These are phyloP conservation scores for Antarctomyces pellizariae DNA, from an alignment of 495 filamentous ascomycete genomes.

Conservation along the genomic window DNA sequence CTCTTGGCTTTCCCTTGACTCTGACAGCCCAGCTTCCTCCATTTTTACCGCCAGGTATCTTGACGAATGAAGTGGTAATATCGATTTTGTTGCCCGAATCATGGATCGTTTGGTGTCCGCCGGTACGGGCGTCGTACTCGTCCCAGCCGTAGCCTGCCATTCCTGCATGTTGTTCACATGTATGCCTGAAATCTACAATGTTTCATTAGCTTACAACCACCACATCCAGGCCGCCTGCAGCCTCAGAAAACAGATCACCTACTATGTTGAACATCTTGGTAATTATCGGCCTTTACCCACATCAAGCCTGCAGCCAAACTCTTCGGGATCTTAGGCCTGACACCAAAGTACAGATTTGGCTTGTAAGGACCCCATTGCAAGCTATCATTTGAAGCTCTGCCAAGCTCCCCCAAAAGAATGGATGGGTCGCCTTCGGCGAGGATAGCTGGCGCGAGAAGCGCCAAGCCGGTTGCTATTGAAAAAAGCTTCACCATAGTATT, in stretches of 20 bases:
- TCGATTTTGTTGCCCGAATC: slow-evolving; percentile 74
- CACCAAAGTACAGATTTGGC: slow-evolving; percentile 88
- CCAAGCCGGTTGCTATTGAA: no score
- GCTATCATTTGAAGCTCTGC: slow-evolving; percentile 49
- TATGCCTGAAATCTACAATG: slow-evolving; percentile 58
- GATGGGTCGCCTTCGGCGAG: slow-evolving; percentile 11
- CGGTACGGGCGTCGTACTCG: slow-evolving; percentile 69
- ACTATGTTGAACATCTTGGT: slow-evolving; percentile 56
- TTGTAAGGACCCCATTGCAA: slow-evolving; percentile 93
- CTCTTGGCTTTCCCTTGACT: slow-evolving; percentile 53
- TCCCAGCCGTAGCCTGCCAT: slow-evolving; percentile 98
- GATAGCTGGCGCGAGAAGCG: no score
- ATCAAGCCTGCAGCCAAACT: slow-evolving; percentile 66
- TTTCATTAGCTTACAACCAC: slow-evolving; percentile 4
- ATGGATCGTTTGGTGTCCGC: slow-evolving; percentile 73
- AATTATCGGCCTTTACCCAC: slow-evolving; percentile 78
- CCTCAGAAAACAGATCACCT: slow-evolving; percentile 16
- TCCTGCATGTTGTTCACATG: slow-evolving; percentile 84
- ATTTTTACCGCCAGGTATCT: slow-evolving; percentile 67
- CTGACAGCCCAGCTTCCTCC: slow-evolving; percentile 83
- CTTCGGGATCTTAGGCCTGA: slow-evolving; percentile 68
- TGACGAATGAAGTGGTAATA: slow-evolving; percentile 79
- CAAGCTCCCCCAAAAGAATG: slow-evolving; percentile 26
- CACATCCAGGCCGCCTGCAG: neutral
- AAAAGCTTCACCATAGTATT: no score